Base-by-base conservation (phyloP, 345 rosid species). In the Euphorbia pulcherrima region DNA sequence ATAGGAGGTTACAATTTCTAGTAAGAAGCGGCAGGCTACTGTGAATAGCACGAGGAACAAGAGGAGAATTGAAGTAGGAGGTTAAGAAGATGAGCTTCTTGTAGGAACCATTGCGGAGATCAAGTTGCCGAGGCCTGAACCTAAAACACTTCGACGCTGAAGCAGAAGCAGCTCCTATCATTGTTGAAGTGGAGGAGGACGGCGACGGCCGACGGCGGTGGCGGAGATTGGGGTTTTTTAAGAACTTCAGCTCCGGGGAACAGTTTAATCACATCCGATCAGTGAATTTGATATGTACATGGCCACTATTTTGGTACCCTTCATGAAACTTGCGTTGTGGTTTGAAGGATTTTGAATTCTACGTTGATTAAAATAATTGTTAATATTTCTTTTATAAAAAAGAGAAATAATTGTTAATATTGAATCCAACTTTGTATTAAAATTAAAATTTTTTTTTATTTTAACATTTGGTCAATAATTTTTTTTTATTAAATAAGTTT, bases 101-200 rank as follows among this genome's bases (percentile, higher is more conserved):
- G 26, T 20, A 17, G 62, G 61, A 14, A 39, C 58, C 68, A 14
- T 23, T 37, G 16, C 57, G 68, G 26, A 70, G 58, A 40, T 23
- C 30, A 14, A 70, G 75, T 23, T 29, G 68, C 27, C 70, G 64
- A 55, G 69, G 74, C 37, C 54, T 46, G 46, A 44, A 63, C 30
- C 75, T 69, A 26, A 75, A 52, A 44, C 62, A 54, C 40, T 70
- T 79, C 13, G 66, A 64, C 2, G 76, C 65, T 16, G 66, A 64
- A 1, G 76, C 65, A 33, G 57, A 10, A 1, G 50, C 50, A 13
- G 59, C 67, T 60, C 72, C 53, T 60, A 61, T 26, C 82, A 75
- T 75, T 44, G n/a, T 67, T 40, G 20, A 44, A 44, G 50, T 44
- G 18, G 50, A 16, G 18, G 50, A 18, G 3, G 50, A 8, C 50